These are phyloP conservation scores for Fusarium sp. DNA, from an alignment of 2,329 filamentous ascomycete species.

Conservation along the genomic window DNA sequence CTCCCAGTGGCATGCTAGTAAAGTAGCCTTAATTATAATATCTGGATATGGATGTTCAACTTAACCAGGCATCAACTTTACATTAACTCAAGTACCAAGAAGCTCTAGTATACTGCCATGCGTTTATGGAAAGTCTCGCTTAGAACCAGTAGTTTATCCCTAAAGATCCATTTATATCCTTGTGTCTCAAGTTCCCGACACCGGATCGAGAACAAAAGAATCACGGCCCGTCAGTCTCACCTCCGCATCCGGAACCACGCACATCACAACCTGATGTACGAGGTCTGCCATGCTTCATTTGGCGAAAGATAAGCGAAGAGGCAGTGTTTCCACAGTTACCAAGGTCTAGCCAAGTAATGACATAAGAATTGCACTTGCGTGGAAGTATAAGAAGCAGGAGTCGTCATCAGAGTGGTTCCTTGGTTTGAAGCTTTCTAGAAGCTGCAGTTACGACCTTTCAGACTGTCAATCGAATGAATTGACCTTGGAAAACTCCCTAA, in stretches of 20 bases:
- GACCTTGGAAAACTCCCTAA: rapidly evolving
- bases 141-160: not conserved
- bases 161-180: not conserved
- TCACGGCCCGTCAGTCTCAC: not conserved
- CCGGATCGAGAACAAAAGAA: not conserved
- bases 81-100: not conserved
- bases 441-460: too few species aligned
- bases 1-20: not conserved
- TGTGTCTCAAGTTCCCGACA: not conserved
- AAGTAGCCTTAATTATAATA: not conserved
- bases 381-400: slow-evolving; percentile 5
- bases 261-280: not conserved
- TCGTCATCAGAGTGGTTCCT: not conserved
- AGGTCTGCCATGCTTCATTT: slow-evolving; percentile 28
- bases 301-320: slow-evolving; percentile 15
- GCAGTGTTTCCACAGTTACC: not conserved
- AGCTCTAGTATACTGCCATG: not conserved
- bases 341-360: not conserved
- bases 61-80: not conserved
- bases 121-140: not conserved
- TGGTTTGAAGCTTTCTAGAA: not conserved
- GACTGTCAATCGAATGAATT: rapidly evolving
- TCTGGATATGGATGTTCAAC: not conserved
- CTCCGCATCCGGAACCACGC: slow-evolving; percentile 25
- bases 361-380: not conserved